Conservation (phyloP, 495 filamentous ascomycete species). For the Trypethelium eluteriae region DNA sequence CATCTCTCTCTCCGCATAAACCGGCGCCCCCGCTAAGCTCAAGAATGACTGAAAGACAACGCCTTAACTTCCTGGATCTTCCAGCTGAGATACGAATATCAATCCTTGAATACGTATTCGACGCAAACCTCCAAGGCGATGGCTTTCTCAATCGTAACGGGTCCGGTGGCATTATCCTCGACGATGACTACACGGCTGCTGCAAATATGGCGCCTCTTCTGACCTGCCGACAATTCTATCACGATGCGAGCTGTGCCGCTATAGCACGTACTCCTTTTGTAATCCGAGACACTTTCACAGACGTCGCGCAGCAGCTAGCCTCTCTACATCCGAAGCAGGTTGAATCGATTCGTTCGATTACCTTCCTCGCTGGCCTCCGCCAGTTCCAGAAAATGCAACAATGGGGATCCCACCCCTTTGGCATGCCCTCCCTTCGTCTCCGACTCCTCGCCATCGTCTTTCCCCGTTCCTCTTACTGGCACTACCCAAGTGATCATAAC, state of each 20-base stretch:
- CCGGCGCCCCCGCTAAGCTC: background rate
- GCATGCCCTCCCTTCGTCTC: slow-evolving; percentile 21
- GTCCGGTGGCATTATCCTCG: slow-evolving; percentile 18
- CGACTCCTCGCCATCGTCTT: slow-evolving; percentile 28
- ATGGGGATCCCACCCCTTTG: slow-evolving; percentile 27
- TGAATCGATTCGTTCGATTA: slow-evolving; percentile 22
- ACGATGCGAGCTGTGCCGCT: slow-evolving; percentile 26
- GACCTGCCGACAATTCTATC: slow-evolving; percentile 28
- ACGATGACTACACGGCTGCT: slow-evolving; percentile 23
- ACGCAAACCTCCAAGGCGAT: background rate
- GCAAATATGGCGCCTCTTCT: slow-evolving; percentile 21
- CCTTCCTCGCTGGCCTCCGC: slow-evolving; percentile 24
- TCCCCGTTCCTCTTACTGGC: slow-evolving; percentile 26
- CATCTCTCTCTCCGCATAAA: background rate
- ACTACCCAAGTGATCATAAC: slow-evolving; percentile 29
- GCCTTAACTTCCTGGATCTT: slow-evolving; percentile 13
- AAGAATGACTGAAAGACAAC: background rate
- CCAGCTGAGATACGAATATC: slow-evolving; percentile 22
- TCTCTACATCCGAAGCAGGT: slow-evolving; percentile 23
- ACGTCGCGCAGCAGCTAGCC: slow-evolving; percentile 18
- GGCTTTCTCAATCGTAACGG: slow-evolving; percentile 17
- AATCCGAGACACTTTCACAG: slow-evolving; percentile 22
- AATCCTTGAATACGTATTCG: slow-evolving; percentile 24
- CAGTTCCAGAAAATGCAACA: slow-evolving; percentile 28
- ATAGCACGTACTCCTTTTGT: slow-evolving; percentile 26